Base-by-base conservation (phyloP, 257 asterid genomes). In the Solanum infundibuliforme region DNA sequence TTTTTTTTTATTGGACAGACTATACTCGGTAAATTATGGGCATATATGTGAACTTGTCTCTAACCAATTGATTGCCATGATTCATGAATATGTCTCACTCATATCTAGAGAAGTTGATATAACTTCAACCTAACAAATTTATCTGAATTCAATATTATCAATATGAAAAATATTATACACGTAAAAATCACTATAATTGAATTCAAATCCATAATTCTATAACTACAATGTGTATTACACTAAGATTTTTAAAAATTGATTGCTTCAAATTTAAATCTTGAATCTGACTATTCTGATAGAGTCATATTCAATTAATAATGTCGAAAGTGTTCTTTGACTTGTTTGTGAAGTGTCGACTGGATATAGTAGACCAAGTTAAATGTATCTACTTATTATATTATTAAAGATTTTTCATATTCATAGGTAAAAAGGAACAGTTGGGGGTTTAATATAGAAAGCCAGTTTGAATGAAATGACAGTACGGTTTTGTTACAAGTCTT, bases 241-340 rank as follows among this genome's bases (percentile, higher is more conserved):
- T 18, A 9, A 14, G 2, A 29, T 5, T 1, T 2, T 12, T 27
- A 11, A 1, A 69, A 29, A 14, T 7, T 69, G 1, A 72, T 0
- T 73, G 0, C 2, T 18, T 34, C 0, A 1, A 34, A 2, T 73
- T 73, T 32, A 72, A 72, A 72, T 72, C 23, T 73, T 20, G 46
- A 73, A 20, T 8, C 2, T 2, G 2, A 3, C 5, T 34, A 0
- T 20, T 18, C 0, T 20, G 0, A 32, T 4, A 4, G 1, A 18
- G 16, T 21, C 41, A 9, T 18, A 18, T 46, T 1, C 20, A 0
- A 81, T 2, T 66, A 48, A 48, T 81, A 18, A 81, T 46, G 85
- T 79, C 1, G 66, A 25, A 25, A 31, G 48, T 35, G 82, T 25
- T 43, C 5, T 79, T 25, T 43, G 84, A 41, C 38, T 14, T 13